These are phyloP conservation scores for Blastobotrys indianensis DNA, from an alignment of 1,139 yeast species.

Conservation along the genomic window DNA sequence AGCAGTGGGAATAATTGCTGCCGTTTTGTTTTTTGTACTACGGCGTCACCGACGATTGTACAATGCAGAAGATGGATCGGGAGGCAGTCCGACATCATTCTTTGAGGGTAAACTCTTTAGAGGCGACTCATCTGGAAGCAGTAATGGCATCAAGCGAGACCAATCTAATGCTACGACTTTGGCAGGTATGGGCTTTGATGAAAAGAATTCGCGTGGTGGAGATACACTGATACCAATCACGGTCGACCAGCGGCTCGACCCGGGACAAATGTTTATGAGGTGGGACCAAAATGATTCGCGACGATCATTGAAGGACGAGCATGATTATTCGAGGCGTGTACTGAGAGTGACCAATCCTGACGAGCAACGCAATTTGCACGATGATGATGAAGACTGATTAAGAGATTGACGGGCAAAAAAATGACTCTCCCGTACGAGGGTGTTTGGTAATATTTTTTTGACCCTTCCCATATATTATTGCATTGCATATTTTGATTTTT, in stretches of 20 bases:
- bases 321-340: conserved; percentile 66
- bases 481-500: not conserved
- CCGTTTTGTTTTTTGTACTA: conserved; percentile 27
- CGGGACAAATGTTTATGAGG: conserved; percentile 52
- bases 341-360: conserved; percentile 63
- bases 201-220: conserved; percentile 17
- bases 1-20: conserved; percentile 38
- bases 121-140: conserved; percentile 7
- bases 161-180: conserved; percentile 24
- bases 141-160: conserved; percentile 18
- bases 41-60: conserved; percentile 21
- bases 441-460: not conserved
- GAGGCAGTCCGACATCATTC: conserved; percentile 9
- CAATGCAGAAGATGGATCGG: conserved; percentile 19
- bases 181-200: conserved; percentile 25
- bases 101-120: conserved; percentile 10
- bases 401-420: not conserved
- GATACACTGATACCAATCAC: conserved; percentile 38
- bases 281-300: conserved; percentile 51
- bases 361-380: conserved; percentile 1
- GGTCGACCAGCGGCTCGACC: conserved; percentile 66
- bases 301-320: conserved; percentile 64
- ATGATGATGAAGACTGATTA: conserved; percentile 2
- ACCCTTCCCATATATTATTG: not conserved
- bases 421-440: not conserved